Base-by-base conservation (phyloP, 2,329 filamentous ascomycete species). In the Sarocladium brachiariae region DNA sequence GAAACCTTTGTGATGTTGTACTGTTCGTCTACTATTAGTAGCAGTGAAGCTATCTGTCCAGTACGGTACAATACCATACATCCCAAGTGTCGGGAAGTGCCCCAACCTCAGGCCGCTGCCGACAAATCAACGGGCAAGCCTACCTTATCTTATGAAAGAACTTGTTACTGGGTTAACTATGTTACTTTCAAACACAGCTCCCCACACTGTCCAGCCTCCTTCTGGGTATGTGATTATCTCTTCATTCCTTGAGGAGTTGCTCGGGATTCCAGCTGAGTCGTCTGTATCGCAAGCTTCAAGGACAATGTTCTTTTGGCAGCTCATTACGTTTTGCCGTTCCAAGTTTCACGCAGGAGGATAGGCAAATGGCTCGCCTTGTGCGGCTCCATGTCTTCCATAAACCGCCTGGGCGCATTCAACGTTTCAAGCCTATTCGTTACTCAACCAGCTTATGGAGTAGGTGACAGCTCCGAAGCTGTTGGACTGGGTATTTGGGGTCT, bases 401-500 rank as follows among this genome's bases (percentile, higher is more conserved):
- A 51, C 31, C 47, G 50, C 39, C 23, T 51, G 8, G 50, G 50
- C n/a, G 35, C 39, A 18, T 51, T 51, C 16, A n/a, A n/a, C n/a
- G n/a, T n/a, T n/a, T n/a, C 50, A 51, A 37, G 38, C 50, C 19
- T 51, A 51, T 19, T 25, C 48, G 4, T 16, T 48, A 41, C 38
- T 19, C 7, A 47, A 55, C 37, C 51, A 53, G 39, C 52, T 55
- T 14, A 34, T 19, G 25, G 35, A 37, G 4, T 53, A 31, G n/a
- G n/a, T n/a, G n/a, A n/a, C n/a, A 45, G 50, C 3, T 23, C 52
- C 5, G 34, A 35, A 9, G 23, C 48, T 11, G 47, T 55, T 23
- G 52, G 50, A n/a, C 7, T 55, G 54, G 54, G 52, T 55, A 27
- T 37, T 49, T 5, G 53, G 45, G 3, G 23, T 37, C 23, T 53